Evolutionary conservation across 2,329 filamentous ascomycete species (phyloP).

Genomic region (Aspergillus sp.): DNA sequence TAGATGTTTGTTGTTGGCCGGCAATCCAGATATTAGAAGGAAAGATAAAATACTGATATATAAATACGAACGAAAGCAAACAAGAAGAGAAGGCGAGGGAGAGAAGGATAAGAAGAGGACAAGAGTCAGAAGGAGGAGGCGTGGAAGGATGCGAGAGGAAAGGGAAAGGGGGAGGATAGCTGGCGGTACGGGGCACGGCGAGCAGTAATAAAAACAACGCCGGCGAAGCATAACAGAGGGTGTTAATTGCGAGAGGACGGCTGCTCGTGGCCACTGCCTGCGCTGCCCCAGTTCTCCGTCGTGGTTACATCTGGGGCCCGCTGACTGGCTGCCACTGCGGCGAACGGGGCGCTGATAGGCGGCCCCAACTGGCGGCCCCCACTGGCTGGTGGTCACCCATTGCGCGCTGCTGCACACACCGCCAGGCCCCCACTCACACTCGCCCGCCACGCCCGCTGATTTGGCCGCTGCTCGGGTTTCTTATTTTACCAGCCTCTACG

Average conservation of each 20-base stretch:
- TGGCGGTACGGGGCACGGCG: neutral
- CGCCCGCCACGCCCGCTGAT: neutral
- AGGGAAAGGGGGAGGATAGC: neutral
- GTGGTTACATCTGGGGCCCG: neutral
- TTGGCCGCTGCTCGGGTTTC: neutral
- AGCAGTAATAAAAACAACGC: too few species aligned
- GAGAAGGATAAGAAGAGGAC: constrained; percentile 13
- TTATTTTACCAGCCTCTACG: neutral
- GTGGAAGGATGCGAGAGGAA: neutral
- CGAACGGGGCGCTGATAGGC: too few species aligned
- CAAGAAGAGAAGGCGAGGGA: constrained; percentile 44
- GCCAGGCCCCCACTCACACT: neutral
- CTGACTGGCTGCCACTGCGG: neutral
- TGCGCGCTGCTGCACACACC: neutral
- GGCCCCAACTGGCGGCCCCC: too few species aligned
- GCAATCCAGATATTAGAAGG: constrained; percentile 7
- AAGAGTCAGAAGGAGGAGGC: constrained; percentile 8
- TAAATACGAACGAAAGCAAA: constrained; percentile 11
- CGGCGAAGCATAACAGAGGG: neutral
- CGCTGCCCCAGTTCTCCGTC: neutral
- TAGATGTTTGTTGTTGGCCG: neutral
- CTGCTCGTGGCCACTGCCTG: neutral
- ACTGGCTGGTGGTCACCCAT: too few species aligned
- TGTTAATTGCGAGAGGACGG: neutral
- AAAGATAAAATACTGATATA: constrained; percentile 6